Evolutionary conservation across 345 rosid genomes (phyloP).

Genomic region (Aurinia saxatilis): DNA sequence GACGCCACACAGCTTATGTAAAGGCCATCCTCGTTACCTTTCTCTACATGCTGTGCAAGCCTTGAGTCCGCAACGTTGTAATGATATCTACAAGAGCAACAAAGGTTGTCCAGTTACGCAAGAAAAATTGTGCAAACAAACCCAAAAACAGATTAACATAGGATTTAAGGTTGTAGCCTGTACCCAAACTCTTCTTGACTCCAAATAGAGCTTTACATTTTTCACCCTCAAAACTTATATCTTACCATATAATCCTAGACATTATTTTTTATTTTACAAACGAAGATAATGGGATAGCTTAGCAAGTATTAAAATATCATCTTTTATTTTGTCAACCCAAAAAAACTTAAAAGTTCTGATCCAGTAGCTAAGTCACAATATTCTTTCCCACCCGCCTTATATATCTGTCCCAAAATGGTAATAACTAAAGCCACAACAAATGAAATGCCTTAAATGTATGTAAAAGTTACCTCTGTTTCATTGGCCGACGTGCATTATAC

Average conservation of each 20-base stretch:
- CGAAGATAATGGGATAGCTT: no score
- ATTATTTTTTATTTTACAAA: no score
- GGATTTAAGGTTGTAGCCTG: neutral
- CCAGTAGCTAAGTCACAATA: neutral
- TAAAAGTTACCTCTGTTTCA: slow-evolving; percentile 76
- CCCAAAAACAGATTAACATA: neutral
- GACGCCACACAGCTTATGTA: slow-evolving; percentile 88
- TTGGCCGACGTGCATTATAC: slow-evolving; percentile 85
- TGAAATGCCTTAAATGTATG: neutral
- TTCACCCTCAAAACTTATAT: neutral
- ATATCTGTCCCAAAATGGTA: neutral
- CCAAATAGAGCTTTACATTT: neutral
- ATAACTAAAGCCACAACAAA: neutral
- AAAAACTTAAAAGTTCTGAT: neutral
- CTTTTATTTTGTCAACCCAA: neutral
- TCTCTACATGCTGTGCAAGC: slow-evolving; percentile 74
- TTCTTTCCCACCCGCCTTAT: neutral
- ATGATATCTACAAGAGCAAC: slow-evolving; percentile 62
- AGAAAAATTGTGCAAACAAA: neutral
- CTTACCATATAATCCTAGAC: no score
- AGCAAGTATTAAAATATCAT: neutral
- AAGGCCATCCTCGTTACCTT: slow-evolving; percentile 91
- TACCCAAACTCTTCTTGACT: neutral
- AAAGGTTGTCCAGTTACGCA: slow-evolving; percentile 1
- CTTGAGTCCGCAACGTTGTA: slow-evolving; percentile 85